Base-by-base conservation (phyloP, 164 flowering plant species). In the Amborella trichopoda region DNA sequence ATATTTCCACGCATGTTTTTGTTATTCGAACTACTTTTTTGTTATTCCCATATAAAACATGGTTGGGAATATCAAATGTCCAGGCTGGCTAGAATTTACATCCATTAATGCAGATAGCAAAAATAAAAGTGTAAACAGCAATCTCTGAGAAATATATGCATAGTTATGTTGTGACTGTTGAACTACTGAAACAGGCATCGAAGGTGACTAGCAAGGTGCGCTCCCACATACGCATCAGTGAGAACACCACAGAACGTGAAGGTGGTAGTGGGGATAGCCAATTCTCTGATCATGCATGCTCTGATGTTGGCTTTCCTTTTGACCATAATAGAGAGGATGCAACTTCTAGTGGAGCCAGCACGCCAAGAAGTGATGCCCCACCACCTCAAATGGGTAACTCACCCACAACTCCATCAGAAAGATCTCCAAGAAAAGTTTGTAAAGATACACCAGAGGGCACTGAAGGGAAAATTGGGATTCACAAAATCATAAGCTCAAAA, bases 321-420 rank as follows among this genome's bases (percentile, higher is more conserved):
- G 93, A 82, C 41, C 77, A 71, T 21, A n/a, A n/a, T n/a, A 76
- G 73, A 56, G 96, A 84, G 40, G 96, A 88, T 76, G 94, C 71
- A 23, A 60, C 40, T 54, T 93, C 95, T 11, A 88, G 91, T 62
- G 95, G 86, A 59, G 91, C 86, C 50, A 93, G 96, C 68, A 88
- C 96, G 19, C 94, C 95, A 4, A 66, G 89, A 53, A 94, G 86
- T 49, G 94, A 79, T 53, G 36, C 57, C 10, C 60, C 64, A 16
- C 65, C 64, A 32, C 68, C 76, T 36, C 60, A 76, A 33, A 70
- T 74, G 63, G 79, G 82, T 40, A 57, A 62, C 23, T 59, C 64
- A 61, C 69, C 64, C 46, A 44, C 28, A 37, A 42, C 47, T 14
- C 16, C 46, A 37, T 86, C 70, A 10, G 95, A 71, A 50, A 68